Base-by-base conservation (phyloP, 768 basidiomycete genomes). In the Leccinum rimulosum region DNA sequence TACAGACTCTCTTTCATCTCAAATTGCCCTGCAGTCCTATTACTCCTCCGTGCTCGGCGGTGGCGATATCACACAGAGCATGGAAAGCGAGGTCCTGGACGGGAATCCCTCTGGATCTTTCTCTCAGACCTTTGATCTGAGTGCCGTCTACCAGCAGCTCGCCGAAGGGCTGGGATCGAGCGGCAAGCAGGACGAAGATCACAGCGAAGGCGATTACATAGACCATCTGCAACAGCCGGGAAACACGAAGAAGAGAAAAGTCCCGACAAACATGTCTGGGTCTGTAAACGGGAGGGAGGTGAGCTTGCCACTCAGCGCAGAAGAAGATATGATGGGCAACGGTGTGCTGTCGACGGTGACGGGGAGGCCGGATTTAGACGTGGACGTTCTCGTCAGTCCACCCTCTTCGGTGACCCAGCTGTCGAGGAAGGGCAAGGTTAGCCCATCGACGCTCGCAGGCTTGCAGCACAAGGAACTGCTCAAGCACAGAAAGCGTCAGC, bases 211-310 rank as follows among this genome's bases (percentile, higher is more conserved):
- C 22, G 89, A 88, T 67, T 86, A 85, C 63, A 67, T 80, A 15
- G 88, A 91, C 70, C 86, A 88, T 65, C 73, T 86, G 31, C 85
- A 82, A 61, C 90, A 91, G 62, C 89, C 86, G 3, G 87, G 87
- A 8, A 93, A 93, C 66, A 88, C 89, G 51, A 93, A 93, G 83
- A 93, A 93, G 76, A 80, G 91, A 51, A 93, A 93, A 70, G 91
- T 93, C 3, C 91, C 92, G 1, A 82, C 84, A 38, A 87, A 89
- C 70, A 68, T 76, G 55, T 71, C 77, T 15, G 74, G 76, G 53
- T 70, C 74, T 40, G 72, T 69, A 49, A 75, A 71, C 48, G 78
- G 80, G 55, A 79, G 78, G 48, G 80, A 82, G 58, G 68, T 64
- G 56, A 70, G 72, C 57, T 77, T 80, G 43, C 67, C 69, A 54